phyloP scores from a whole-genome alignment of 306 rosid species.

The Sicyos edulis region DNA sequence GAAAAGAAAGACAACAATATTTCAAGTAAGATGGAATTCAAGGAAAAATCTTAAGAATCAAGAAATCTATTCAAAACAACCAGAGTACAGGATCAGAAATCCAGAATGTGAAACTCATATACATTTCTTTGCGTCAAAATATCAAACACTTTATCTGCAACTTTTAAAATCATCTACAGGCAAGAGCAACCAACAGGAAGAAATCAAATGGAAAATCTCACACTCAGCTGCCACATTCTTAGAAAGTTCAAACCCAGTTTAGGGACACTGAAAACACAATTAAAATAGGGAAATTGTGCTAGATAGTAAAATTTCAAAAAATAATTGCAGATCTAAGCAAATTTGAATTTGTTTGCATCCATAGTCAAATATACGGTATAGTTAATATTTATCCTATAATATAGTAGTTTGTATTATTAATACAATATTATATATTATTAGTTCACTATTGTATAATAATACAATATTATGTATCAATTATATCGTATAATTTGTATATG shows the following conservation, averaged over 20 bases:
- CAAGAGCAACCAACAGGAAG: background rate
- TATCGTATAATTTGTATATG: too few relatives aligned
- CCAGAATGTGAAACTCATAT: slow-evolving; percentile 7
- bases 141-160: slow-evolving; percentile 6
- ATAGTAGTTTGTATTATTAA: too few relatives aligned
- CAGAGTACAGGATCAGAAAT: background rate
- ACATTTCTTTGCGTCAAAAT: background rate
- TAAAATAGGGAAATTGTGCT: too few relatives aligned
- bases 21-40: background rate
- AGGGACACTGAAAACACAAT: background rate
- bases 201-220: background rate
- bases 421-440: too few relatives aligned
- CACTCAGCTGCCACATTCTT: background rate
- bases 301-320: too few relatives aligned
- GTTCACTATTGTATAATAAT: too few relatives aligned
- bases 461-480: too few relatives aligned
- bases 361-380: too few relatives aligned
- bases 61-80: background rate
- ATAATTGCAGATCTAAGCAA: too few relatives aligned
- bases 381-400: too few relatives aligned
- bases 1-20: too few relatives aligned
- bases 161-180: background rate
- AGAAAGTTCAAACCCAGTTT: background rate
- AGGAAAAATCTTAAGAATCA: background rate
- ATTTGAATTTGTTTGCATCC: too few relatives aligned